Evolutionary conservation across 257 asterid species (phyloP).

Genomic region (Scutellaria minor): DNA sequence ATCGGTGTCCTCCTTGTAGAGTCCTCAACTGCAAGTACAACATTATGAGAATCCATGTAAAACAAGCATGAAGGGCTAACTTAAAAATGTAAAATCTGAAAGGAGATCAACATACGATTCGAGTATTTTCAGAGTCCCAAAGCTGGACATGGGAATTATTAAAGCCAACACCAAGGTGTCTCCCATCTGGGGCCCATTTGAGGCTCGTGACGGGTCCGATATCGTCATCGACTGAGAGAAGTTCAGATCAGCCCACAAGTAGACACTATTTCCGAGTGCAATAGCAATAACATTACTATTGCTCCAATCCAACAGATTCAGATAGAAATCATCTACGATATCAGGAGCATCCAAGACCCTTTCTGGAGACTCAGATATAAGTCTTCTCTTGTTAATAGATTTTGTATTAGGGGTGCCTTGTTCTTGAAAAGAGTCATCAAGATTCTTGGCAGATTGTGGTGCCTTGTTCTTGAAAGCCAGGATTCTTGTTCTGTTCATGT

Average conservation of each 20-base stretch:
- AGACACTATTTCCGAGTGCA: constrained; percentile 47
- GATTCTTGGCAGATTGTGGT: constrained; percentile 27
- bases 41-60: no score
- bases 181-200: constrained; percentile 54
- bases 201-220: constrained; percentile 51
- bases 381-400: constrained; percentile 28
- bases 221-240: constrained; percentile 36
- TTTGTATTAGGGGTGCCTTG: constrained; percentile 9
- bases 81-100: not conserved
- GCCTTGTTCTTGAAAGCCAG: constrained; percentile 54
- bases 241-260: constrained; percentile 49
- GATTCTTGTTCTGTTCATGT: constrained; percentile 55
- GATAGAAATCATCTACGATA: constrained; percentile 47
- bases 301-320: constrained; percentile 59
- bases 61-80: no score
- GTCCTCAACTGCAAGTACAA: constrained; percentile 42
- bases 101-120: constrained; percentile 22
- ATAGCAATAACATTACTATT: constrained; percentile 45
- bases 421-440: constrained; percentile 23
- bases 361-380: constrained; percentile 44
- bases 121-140: constrained; percentile 36
- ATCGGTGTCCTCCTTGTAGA: constrained; percentile 44
- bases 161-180: constrained; percentile 51
- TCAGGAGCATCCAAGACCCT: constrained; percentile 55
- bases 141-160: constrained; percentile 49